Evolutionary conservation across 73 alveolate genomes (phyloP), one percentile per base, ranked within the genome.

Genomic region (Blepharisma japonicum): DNA sequence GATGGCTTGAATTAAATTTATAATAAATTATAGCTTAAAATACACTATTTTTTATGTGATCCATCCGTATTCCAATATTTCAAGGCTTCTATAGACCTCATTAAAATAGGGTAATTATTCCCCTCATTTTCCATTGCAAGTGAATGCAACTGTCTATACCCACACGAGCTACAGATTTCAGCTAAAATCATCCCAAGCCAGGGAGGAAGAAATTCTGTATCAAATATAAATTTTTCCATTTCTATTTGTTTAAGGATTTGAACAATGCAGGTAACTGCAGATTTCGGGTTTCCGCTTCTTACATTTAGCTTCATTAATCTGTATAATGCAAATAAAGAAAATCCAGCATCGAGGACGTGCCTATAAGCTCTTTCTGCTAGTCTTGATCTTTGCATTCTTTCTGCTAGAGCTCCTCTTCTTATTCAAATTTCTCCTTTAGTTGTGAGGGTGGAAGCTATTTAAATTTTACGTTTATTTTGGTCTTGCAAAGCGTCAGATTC

Each of bases 121-220:
- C 42, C 71, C 32, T 82, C 90, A 85, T 76, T 77, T n/a, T 86
- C 93, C 48, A 77, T 55, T 2, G 77, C 84, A 38, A 86, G 67
- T 45, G 74, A 61, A 61, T 14, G 3, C 14, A 61, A 2, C 74
- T 61, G 74, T 61, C 23, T 61, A 61, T 18, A 61, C 2, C 74
- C 74, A 25, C 74, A 61, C 23, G 47, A n/a, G 14, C 46, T 61
- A 25, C 74, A 61, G 4, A 61, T 14, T 25, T 61, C 23, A 18
- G 47, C 39, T 25, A 61, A 25, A 14, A 61, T 9, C 11, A 20
- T 25, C 38, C 23, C 74, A 1, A 61, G 14, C 74, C 74, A 61
- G 14, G 50, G 50, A 1, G 74, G 74, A 14, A 61, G 14, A 49
- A 55, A 72, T 32, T 32, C 42, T 18, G 47, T 25, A 2, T 61